Conservation (phyloP, 1,139 yeast species). For the Sugiyamaella sp. region DNA sequence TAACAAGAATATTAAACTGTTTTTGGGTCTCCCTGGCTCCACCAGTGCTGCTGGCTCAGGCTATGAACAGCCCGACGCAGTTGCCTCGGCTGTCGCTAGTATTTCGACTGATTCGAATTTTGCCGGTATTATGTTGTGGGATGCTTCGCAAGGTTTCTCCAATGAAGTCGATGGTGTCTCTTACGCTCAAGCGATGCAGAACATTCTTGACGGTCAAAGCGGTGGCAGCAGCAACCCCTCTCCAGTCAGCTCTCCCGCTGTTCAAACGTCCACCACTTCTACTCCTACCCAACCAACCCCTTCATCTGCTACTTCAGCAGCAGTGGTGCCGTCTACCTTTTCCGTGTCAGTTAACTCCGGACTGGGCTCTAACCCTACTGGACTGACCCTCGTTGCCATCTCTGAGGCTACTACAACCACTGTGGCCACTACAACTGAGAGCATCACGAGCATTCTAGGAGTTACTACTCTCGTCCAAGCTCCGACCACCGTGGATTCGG, state of each 20-base stretch:
- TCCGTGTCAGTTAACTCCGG: conserved; percentile 3
- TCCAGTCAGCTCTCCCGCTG: no score
- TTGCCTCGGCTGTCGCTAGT: conserved; percentile 33
- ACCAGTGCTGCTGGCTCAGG: conserved; percentile 70
- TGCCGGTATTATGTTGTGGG: conserved; percentile 93
- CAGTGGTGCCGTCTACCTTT: conserved; percentile 18
- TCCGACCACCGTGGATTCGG: no score
- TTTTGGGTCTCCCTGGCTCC: conserved; percentile 75
- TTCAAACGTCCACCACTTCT: conserved; percentile 15
- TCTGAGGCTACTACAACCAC: conserved; percentile 28
- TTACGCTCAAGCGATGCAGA: conserved; percentile 51
- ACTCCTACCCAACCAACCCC: conserved; percentile 20
- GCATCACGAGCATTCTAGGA: not conserved
- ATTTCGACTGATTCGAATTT: conserved; percentile 54
- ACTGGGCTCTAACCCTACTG: conserved; percentile 6
- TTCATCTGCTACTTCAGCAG: conserved; percentile 19
- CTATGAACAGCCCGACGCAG: conserved; percentile 42
- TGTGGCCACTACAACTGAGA: conserved; percentile 21
- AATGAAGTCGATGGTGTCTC: conserved; percentile 53
- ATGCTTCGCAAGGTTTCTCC: conserved; percentile 76
- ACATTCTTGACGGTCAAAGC: conserved; percentile 36
- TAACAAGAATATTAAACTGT: conserved; percentile 63
- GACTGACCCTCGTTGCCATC: conserved; percentile 23
- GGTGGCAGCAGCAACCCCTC: conserved; percentile 21
- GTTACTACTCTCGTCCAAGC: not conserved